These are phyloP conservation scores for Lepidium aucheri DNA, from an alignment of 345 rosid species.

Conservation along the genomic window DNA sequence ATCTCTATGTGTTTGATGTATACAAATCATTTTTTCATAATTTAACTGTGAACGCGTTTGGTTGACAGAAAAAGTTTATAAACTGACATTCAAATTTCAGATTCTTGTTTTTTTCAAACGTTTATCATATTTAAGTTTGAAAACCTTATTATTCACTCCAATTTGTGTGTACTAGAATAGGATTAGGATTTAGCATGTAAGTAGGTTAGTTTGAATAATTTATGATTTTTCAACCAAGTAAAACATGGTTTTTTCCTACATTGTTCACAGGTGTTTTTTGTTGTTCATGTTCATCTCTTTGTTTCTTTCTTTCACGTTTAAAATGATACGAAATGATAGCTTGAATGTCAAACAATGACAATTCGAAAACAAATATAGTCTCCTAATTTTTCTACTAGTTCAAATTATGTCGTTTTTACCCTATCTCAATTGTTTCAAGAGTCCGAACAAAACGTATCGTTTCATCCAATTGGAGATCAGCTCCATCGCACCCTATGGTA, in stretches of 20 bases:
- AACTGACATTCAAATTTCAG: neutral
- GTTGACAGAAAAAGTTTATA: constrained; percentile 18
- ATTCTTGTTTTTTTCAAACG: too few species aligned
- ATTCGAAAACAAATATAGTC: neutral
- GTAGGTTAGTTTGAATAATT: neutral
- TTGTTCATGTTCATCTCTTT: neutral
- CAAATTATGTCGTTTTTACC: neutral
- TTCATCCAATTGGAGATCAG: neutral
- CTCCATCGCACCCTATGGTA: constrained; percentile 6
- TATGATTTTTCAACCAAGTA: neutral
- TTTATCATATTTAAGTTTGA: neutral
- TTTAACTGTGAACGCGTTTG: neutral
- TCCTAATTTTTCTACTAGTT: neutral
- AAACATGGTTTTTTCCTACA: neutral
- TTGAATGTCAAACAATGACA: neutral
- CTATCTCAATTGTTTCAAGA: neutral
- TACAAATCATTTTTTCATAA: neutral
- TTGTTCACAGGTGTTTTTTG: neutral
- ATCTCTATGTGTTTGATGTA: neutral
- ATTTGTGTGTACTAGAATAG: neutral
- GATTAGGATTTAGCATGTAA: neutral
- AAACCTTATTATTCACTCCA: fast-evolving
- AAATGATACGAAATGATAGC: neutral
- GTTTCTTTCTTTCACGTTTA: neutral
- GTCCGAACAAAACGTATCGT: constrained; percentile 4